A percentile compares a stretch with the other conserved stretches of the same genome.
These are phyloP conservation scores for Seiridium unicorne DNA, from an alignment of 2,329 filamentous ascomycete species.

Conservation along the genomic window DNA sequence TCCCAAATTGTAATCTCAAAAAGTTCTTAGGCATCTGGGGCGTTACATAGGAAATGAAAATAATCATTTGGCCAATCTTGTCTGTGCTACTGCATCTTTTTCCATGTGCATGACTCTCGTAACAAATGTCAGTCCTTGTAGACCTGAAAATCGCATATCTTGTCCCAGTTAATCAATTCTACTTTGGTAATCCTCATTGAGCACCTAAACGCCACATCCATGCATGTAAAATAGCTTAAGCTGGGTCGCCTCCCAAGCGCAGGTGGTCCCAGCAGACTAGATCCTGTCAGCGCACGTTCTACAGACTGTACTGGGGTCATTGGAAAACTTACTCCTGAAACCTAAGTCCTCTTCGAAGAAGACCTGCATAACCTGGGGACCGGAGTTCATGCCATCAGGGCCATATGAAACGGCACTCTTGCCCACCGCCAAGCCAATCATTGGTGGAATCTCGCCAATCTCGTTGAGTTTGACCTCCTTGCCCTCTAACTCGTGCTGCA, in stretches of 20 bases:
- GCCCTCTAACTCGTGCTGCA: constrained; percentile 42
- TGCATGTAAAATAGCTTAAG: constrained; percentile 10
- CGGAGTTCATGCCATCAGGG: constrained; percentile 55
- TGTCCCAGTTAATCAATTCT: neutral
- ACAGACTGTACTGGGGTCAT: neutral
- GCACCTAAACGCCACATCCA: neutral
- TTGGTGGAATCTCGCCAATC: constrained; percentile 55
- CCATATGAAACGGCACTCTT: constrained; percentile 66
- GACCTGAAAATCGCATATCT: no score
- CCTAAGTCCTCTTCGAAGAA: constrained; percentile 71
- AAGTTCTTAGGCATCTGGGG: neutral
- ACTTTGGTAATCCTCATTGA: neutral
- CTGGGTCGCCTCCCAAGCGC: constrained; percentile 23
- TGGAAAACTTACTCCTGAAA: constrained; percentile 52
- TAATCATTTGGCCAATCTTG: no score
- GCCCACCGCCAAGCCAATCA: constrained; percentile 72
- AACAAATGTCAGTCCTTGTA: no score
- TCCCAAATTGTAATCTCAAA: constrained; percentile 44
- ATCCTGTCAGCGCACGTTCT: constrained; percentile 8
- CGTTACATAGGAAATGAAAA: neutral
- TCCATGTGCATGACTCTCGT: no score
- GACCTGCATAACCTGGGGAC: constrained; percentile 59
- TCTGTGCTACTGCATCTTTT: no score
- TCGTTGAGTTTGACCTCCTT: constrained; percentile 43
- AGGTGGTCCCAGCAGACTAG: constrained; percentile 30